phyloP scores from a whole-genome alignment of 345 rosid species.

The Heritiera fomes region DNA sequence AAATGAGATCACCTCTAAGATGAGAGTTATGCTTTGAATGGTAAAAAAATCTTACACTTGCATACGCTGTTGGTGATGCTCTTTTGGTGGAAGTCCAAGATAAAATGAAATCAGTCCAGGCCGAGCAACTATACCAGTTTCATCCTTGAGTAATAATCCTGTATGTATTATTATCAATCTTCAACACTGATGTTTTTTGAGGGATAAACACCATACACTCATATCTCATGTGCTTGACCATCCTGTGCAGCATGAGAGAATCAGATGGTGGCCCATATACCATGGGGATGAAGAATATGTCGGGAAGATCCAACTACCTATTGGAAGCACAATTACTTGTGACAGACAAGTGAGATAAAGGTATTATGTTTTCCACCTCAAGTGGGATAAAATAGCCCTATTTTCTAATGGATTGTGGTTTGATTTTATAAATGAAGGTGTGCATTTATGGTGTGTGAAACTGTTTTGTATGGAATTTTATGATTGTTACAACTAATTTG shows the following conservation, averaged over 20 bases:
- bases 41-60: no score
- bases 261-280: conserved; percentile 86
- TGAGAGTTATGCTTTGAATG: no score
- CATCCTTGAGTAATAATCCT: conserved; percentile 66
- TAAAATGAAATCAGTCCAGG: conserved; percentile 64
- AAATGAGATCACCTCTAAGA: not conserved
- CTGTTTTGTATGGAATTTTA: no score
- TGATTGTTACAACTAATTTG: not conserved
- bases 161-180: conserved; percentile 47
- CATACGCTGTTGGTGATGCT: no score
- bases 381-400: no score
- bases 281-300: conserved; percentile 94
- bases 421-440: no score
- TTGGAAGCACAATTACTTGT: conserved; percentile 62
- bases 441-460: no score
- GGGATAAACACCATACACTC: not conserved
- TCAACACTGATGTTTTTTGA: conserved; percentile 14
- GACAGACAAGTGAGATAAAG: conserved; percentile 74
- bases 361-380: conserved; percentile 34
- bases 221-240: conserved; percentile 11
- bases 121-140: conserved; percentile 64
- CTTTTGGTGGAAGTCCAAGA: conserved; percentile 84
- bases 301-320: conserved; percentile 87
- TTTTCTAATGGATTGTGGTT: no score
- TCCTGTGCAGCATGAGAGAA: conserved; percentile 65